Conservation (phyloP, 164 flowering plant genomes). For the Platanus orientalis region DNA sequence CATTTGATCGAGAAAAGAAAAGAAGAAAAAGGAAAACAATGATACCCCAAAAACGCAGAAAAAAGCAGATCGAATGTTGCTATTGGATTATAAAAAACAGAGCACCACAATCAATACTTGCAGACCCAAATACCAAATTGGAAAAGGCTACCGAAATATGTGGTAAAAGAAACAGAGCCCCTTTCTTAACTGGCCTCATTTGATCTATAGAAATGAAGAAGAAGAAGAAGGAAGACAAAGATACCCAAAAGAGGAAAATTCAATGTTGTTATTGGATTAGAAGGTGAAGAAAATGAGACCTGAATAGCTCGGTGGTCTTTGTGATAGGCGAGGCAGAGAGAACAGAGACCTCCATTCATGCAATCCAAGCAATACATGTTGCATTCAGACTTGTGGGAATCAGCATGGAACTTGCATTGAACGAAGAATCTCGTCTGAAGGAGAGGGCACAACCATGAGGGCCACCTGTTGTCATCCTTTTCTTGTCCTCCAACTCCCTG, state of each 20-base stretch:
- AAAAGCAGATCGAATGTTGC: too few relatives aligned
- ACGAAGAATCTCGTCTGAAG: constrained; percentile 62
- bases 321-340: constrained; percentile 73
- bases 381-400: constrained; percentile 92
- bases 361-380: constrained; percentile 97
- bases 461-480: constrained; percentile 73
- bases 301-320: constrained; percentile 78
- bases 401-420: constrained; percentile 75
- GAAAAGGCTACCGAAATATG: too few relatives aligned
- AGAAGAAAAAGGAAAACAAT: background rate
- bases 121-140: background rate
- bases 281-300: constrained; percentile 29
- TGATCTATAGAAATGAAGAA: too few relatives aligned
- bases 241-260: background rate
- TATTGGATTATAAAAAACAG: too few relatives aligned
- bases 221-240: too few relatives aligned
- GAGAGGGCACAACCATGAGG: constrained; percentile 83
- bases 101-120: too few relatives aligned
- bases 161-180: too few relatives aligned
- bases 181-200: too few relatives aligned
- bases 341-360: constrained; percentile 77
- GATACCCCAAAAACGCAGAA: too few relatives aligned
- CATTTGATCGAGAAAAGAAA: background rate
- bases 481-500: constrained; percentile 78
- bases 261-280: background rate